These are phyloP conservation scores for Mycena polygramma DNA, from an alignment of 768 basidiomycete species.

Conservation along the genomic window DNA sequence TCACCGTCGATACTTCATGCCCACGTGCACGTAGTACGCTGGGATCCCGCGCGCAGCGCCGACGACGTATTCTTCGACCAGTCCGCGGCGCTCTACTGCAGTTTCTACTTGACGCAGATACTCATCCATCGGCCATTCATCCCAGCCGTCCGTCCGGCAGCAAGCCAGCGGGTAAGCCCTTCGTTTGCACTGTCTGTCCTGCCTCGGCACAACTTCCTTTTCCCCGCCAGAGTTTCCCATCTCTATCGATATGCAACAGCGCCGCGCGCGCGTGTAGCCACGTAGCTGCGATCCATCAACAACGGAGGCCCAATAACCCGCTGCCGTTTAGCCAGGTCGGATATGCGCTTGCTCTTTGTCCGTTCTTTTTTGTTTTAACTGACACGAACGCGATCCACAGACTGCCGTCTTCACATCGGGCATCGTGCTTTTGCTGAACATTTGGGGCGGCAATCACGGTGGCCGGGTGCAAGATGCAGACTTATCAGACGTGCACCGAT, in stretches of 20 bases:
- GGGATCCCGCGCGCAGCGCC: slow-evolving; percentile 55
- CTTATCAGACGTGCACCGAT: slow-evolving; percentile 21
- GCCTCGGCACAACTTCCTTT: no score
- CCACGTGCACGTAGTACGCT: slow-evolving; percentile 57
- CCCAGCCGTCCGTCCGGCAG: slow-evolving; percentile 58
- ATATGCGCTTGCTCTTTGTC: neutral
- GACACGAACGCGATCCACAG: neutral
- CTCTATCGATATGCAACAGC: slow-evolving; percentile 76
- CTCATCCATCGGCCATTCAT: slow-evolving; percentile 75
- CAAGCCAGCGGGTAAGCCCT: slow-evolving; percentile 45
- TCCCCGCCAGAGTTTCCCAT: slow-evolving; percentile 57
- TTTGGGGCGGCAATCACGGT: slow-evolving; percentile 18
- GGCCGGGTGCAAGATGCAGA: neutral
- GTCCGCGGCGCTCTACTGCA: slow-evolving; percentile 53
- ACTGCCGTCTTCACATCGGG: slow-evolving; percentile 32
- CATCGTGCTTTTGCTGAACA: slow-evolving; percentile 32
- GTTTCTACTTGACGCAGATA: slow-evolving; percentile 64
- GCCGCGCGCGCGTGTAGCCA: slow-evolving; percentile 71
- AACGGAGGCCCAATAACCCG: slow-evolving; percentile 36
- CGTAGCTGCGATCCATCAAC: slow-evolving; percentile 62
- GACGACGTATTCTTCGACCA: slow-evolving; percentile 50
- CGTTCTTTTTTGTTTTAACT: no score
- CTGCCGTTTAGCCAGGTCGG: slow-evolving; percentile 27
- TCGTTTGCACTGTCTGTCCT: no score
- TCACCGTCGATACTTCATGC: neutral